phyloP scores from a whole-genome alignment of 2,329 filamentous ascomycete genomes.

The Nigrospora osmanthi region DNA sequence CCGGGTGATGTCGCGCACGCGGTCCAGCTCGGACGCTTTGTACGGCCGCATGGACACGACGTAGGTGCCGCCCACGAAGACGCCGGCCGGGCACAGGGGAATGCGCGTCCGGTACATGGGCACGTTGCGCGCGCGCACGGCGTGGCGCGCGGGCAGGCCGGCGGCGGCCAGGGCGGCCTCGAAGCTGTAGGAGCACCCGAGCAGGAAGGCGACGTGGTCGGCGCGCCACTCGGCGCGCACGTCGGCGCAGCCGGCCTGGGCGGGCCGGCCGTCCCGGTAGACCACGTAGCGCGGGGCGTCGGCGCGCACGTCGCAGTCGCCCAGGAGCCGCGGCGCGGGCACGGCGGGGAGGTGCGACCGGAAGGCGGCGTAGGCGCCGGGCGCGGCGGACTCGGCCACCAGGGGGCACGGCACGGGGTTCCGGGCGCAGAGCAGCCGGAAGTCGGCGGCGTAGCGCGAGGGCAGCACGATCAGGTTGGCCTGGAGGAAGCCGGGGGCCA shows the following conservation, averaged over 20 bases:
- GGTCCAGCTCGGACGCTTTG: constrained; percentile 35
- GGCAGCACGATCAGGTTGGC: constrained; percentile 56
- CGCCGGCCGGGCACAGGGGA: constrained; percentile 47
- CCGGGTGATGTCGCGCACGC: constrained; percentile 46
- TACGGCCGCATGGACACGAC: constrained; percentile 61
- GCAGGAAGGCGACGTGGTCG: constrained; percentile 53
- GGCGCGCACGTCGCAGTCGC: constrained; percentile 45
- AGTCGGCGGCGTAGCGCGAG: constrained; percentile 46
- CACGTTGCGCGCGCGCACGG: constrained; percentile 38
- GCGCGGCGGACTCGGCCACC: constrained; percentile 39
- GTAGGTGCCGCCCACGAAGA: constrained; percentile 45
- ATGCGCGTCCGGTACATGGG: constrained; percentile 55
- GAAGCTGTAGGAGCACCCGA: constrained; percentile 59
- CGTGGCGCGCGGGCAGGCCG: constrained; percentile 44
- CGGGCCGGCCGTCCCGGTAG: constrained; percentile 39
- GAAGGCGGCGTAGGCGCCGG: constrained; percentile 33
- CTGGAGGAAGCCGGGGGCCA: constrained; percentile 49
- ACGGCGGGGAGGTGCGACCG: constrained; percentile 19
- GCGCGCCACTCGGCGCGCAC: constrained; percentile 44
- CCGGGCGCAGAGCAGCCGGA: constrained; percentile 47
- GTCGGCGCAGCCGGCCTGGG: constrained; percentile 28
- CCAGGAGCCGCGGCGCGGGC: constrained; percentile 15
- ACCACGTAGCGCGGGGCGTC: constrained; percentile 53
- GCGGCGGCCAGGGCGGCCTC: constrained; percentile 45
- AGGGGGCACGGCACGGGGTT: constrained; percentile 58